Base-by-base conservation (phyloP, 306 rosid species). In the Ceratonia siliqua region DNA sequence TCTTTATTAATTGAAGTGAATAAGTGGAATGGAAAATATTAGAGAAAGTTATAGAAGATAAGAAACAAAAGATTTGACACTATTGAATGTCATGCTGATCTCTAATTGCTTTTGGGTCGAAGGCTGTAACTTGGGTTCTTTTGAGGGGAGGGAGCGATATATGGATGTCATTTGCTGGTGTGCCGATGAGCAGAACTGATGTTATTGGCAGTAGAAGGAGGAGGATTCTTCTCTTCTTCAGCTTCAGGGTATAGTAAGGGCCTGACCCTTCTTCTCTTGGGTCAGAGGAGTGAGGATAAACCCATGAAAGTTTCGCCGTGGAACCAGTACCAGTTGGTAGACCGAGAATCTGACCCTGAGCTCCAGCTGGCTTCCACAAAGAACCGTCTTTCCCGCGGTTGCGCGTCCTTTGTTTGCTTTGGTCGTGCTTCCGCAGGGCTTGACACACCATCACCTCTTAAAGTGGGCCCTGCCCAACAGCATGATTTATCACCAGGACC, bases 301-400 rank as follows among this genome's bases (percentile, higher is more conserved):
- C 84, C 88, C 93, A 89, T 88, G 93, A 92, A 88, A 89, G 90
- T 92, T 80, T 82, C 82, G 55, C 97, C 96, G 85, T 92, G 91
- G 96, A 89, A 78, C 78, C 97, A 89, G 79, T 89, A 86, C 93
- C 96, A 79, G 84, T 92, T 90, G 89, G 89, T 90, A 85, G 88
- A 84, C 87, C 91, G 77, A 90, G 97, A 85, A 78, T 78, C 96
- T 70, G 89, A 92, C 66, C 82, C 84, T 46, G 80, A 88, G 83
- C 90, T 88, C 82, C 97, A 83, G 96, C 96, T 89, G 96, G 97
- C 96, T 83, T 82, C 96, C 72, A 63, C 84, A 63, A 92, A 92
- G 92, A 88, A 76, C 62, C 71, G 85, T 67, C 71, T 82, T 64
- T 74, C 94, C 91, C 80, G 85, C 77, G 86, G 96, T 78, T 85